phyloP scores from a whole-genome alignment of 345 rosid species.

The Acer negundo region DNA sequence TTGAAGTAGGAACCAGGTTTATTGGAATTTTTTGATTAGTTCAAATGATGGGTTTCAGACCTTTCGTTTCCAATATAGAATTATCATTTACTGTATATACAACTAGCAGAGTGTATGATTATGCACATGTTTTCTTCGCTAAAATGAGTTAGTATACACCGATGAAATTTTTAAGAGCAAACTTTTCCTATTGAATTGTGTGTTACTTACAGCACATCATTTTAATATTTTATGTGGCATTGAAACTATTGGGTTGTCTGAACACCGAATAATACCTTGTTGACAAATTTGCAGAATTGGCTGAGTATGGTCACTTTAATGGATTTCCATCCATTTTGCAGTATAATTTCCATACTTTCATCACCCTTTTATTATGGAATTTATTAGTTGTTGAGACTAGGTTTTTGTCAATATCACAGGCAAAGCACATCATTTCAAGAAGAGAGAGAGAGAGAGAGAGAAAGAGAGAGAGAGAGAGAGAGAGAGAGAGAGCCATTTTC shows the following conservation, averaged over 20 bases:
- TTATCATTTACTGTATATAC: not conserved
- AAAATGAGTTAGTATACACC: not conserved
- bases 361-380: not conserved
- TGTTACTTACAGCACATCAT: not conserved
- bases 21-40: not conserved
- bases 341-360: not conserved
- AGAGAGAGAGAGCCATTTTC: conserved; percentile 20
- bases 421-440: conserved; percentile 33
- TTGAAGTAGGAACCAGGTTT: not conserved
- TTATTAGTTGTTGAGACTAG: not conserved
- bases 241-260: too few relatives aligned
- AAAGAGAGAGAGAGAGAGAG: conserved; percentile 24
- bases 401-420: conserved; percentile 34
- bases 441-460: conserved; percentile 21
- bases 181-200: not conserved
- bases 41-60: not conserved
- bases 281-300: not conserved
- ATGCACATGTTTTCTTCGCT: not conserved
- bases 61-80: too few relatives aligned
- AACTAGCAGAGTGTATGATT: not conserved
- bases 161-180: not conserved
- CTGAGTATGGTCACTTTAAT: not conserved
- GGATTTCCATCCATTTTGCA: not conserved
- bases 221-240: not conserved
- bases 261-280: not conserved